A percentile compares a stretch with the other conserved stretches of the same genome.
Conservation (phyloP, 257 asterid genomes). For the Fraxinus americana region DNA sequence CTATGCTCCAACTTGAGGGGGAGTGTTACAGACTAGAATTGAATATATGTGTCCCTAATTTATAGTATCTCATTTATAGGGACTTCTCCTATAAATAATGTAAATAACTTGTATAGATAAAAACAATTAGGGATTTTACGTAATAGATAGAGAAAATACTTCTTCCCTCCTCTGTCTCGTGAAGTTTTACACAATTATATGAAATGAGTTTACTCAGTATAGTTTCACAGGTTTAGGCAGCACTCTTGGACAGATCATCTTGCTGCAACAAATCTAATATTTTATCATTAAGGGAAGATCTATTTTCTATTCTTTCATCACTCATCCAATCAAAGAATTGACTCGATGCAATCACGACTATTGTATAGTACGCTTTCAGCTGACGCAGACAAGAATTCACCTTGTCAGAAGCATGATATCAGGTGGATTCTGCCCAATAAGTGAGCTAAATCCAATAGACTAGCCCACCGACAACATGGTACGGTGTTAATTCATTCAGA, state of each 20-base stretch:
- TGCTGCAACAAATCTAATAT: neutral
- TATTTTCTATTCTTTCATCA: neutral
- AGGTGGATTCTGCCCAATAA: neutral
- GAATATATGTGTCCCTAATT: too few relatives aligned
- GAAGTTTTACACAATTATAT: too few relatives aligned
- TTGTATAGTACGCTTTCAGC: neutral
- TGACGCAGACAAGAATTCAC: neutral
- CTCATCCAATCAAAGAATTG: neutral
- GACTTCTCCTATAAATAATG: too few relatives aligned
- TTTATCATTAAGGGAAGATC: neutral
- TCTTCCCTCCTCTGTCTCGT: too few relatives aligned
- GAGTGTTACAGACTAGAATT: too few relatives aligned
- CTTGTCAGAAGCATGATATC: neutral
- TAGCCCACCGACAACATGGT: neutral
- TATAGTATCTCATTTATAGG: too few relatives aligned
- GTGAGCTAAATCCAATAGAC: neutral
- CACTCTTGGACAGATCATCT: neutral
- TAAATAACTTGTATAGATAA: too few relatives aligned
- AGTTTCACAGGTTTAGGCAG: neutral
- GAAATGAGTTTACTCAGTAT: neutral
- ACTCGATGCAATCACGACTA: neutral
- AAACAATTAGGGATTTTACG: too few relatives aligned
- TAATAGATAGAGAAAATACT: too few relatives aligned
- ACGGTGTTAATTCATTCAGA: neutral
- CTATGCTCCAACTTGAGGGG: too few relatives aligned